Percentiles rank a stretch among this genome's conserved stretches.
phyloP scores from a whole-genome alignment of 345 rosid genomes.

The Aurinia saxatilis region DNA sequence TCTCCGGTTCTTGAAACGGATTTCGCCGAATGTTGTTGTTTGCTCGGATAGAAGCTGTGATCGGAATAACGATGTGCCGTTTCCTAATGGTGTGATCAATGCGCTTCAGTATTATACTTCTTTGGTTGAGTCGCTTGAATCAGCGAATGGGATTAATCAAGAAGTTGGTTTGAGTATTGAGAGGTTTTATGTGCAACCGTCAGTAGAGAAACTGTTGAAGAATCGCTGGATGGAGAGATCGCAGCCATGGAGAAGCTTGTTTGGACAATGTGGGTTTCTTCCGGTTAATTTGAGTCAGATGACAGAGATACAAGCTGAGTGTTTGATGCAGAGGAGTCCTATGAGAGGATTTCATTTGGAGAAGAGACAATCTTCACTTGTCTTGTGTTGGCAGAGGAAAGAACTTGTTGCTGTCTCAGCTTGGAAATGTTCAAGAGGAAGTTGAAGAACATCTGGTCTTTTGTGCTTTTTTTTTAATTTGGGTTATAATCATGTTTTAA shows the following conservation, averaged over 20 bases:
- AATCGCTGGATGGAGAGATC: slow-evolving; percentile 55
- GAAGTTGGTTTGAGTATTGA: slow-evolving; percentile 65
- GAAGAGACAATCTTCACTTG: slow-evolving; percentile 60
- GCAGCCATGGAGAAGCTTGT: slow-evolving; percentile 66
- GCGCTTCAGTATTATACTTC: slow-evolving; percentile 54
- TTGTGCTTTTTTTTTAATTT: not conserved
- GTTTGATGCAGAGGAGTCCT: slow-evolving; percentile 60
- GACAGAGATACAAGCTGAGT: slow-evolving; percentile 81
- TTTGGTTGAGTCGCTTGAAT: slow-evolving; percentile 73
- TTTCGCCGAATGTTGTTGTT: slow-evolving; percentile 75
- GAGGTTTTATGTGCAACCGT: slow-evolving; percentile 61
- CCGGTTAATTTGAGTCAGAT: slow-evolving; percentile 61
- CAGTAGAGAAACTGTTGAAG: slow-evolving; percentile 46
- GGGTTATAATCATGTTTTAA: slow-evolving; percentile 12
- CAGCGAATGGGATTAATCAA: slow-evolving; percentile 37
- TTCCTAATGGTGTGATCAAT: slow-evolving; percentile 56
- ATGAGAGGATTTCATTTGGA: slow-evolving; percentile 74
- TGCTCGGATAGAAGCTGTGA: slow-evolving; percentile 71
- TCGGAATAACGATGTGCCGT: slow-evolving; percentile 51
- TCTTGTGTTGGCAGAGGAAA: slow-evolving; percentile 74
- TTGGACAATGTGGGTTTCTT: slow-evolving; percentile 58
- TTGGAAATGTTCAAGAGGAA: slow-evolving; percentile 48
- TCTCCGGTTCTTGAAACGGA: slow-evolving; percentile 61
- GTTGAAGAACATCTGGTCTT: not conserved
- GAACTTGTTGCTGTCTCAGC: slow-evolving; percentile 79